These are phyloP conservation scores for Coelastrella sp. DNA, from an alignment of 139 green algal genomes.

Conservation along the genomic window DNA sequence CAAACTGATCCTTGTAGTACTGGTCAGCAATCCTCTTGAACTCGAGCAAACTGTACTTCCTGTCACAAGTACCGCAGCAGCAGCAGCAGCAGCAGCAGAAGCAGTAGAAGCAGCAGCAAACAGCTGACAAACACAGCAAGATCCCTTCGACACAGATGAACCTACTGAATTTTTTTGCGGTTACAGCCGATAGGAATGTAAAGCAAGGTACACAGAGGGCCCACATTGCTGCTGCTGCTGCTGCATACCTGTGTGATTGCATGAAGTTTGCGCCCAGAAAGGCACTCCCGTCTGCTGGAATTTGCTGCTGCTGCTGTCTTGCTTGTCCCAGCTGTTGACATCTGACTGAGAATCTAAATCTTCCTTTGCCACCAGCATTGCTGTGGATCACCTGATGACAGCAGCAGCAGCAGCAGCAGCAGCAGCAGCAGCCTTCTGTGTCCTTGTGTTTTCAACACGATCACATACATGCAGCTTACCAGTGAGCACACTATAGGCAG, in stretches of 20 bases:
- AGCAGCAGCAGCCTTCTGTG: too few relatives aligned
- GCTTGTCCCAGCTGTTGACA: constrained; percentile 9
- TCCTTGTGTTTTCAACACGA: too few relatives aligned
- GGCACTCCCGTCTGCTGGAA: too few relatives aligned
- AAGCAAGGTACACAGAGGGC: not conserved
- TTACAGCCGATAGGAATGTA: not conserved
- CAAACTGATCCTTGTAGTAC: constrained; percentile 41
- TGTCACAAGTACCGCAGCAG: too few relatives aligned
- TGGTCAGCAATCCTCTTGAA: constrained; percentile 20
- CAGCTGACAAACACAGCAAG: not conserved
- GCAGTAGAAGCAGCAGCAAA: not conserved
- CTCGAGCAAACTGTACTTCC: constrained; percentile 1
- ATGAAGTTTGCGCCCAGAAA: constrained; percentile 13
- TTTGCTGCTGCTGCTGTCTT: too few relatives aligned
- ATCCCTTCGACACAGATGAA: too few relatives aligned
- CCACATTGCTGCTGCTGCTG: not conserved
- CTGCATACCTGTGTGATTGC: not conserved
- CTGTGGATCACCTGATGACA: constrained; percentile 2
- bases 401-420: constrained; percentile 21
- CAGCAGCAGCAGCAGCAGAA: not conserved
- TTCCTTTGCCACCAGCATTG: not conserved
- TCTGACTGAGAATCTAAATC: not conserved
- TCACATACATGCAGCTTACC: too few relatives aligned
- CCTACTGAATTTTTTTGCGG: not conserved
- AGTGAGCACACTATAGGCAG: too few relatives aligned